These are phyloP conservation scores for Saccharomyces kudriavzevii DNA, from an alignment of 805 yeast species.

Conservation along the genomic window DNA sequence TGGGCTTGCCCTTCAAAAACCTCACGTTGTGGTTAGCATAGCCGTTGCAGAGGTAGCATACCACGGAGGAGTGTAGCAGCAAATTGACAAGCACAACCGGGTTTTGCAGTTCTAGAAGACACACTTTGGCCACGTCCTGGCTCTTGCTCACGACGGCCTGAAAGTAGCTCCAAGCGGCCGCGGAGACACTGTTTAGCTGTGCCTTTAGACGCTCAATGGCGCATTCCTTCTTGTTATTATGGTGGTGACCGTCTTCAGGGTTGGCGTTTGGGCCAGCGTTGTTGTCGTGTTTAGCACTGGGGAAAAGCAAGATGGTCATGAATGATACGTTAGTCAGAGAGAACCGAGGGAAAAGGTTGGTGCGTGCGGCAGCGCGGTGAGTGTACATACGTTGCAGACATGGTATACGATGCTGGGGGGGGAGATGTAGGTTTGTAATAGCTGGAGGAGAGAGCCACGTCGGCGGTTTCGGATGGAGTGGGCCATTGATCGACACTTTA, in stretches of 20 bases:
- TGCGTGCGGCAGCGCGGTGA: neutral
- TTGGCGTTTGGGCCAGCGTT: neutral
- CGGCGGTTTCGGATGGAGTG: neutral
- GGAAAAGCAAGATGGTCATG: neutral
- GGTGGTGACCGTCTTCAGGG: neutral
- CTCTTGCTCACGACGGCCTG: constrained; percentile 6
- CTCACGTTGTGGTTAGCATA: constrained; percentile 43
- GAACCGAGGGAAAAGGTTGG: neutral
- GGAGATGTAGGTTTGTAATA: neutral
- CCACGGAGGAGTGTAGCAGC: constrained; percentile 40
- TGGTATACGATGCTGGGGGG: neutral
- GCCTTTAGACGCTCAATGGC: neutral
- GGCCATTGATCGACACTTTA: neutral
- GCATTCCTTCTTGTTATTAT: neutral
- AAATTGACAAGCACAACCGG: constrained; percentile 54
- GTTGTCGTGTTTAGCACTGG: neutral
- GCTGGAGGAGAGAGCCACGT: neutral
- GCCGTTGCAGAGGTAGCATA: constrained; percentile 42
- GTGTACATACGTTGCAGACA: neutral
- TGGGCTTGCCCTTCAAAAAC: constrained; percentile 36
- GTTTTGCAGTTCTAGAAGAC: constrained; percentile 43
- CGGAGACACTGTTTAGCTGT: constrained; percentile 8
- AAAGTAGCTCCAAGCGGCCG: constrained; percentile 13
- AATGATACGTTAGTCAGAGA: neutral
- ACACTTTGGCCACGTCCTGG: constrained; percentile 2